Conservation (phyloP, 805 yeast species). For the Debaryomyces hansenii region DNA sequence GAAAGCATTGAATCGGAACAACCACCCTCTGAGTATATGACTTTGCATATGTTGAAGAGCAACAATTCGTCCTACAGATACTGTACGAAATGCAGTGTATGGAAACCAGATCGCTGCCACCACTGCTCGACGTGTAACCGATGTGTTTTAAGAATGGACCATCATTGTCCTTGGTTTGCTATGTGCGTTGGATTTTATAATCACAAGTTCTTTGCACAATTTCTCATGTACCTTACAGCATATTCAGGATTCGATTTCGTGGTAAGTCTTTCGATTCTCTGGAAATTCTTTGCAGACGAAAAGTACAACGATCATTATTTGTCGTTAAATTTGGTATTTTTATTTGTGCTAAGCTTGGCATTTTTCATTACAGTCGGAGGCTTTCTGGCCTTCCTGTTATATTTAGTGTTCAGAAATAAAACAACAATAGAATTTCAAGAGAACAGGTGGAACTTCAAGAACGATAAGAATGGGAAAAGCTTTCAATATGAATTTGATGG, state of each 20-base stretch:
- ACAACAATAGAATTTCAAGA: constrained; percentile 85
- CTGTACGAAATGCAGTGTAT: constrained; percentile 52
- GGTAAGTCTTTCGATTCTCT: constrained; percentile 43
- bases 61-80: constrained; percentile 59
- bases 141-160: constrained; percentile 57
- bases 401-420: constrained; percentile 58
- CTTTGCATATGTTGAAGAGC: constrained; percentile 41
- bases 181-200: constrained; percentile 81
- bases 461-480: constrained; percentile 13
- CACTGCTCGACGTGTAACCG: constrained; percentile 52
- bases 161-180: constrained; percentile 88
- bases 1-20: not conserved
- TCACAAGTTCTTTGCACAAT: constrained; percentile 78
- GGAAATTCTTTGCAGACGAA: constrained; percentile 46
- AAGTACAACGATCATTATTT: constrained; percentile 42
- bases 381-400: constrained; percentile 59
- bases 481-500: constrained; percentile 37
- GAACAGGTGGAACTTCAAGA: constrained; percentile 42
- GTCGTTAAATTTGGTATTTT: constrained; percentile 59
- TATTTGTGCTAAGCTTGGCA: constrained; percentile 59
- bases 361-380: constrained; percentile 42
- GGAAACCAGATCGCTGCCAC: constrained; percentile 64
- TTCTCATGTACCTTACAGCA: constrained; percentile 53
- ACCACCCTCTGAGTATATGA: constrained; percentile 38
- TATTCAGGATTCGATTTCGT: constrained; percentile 46